Percentiles rank a stretch among this genome's conserved stretches.
Evolutionary conservation across 192 early-diverging fungal genomes (phyloP).

Genomic region (Podila epicladia): DNA sequence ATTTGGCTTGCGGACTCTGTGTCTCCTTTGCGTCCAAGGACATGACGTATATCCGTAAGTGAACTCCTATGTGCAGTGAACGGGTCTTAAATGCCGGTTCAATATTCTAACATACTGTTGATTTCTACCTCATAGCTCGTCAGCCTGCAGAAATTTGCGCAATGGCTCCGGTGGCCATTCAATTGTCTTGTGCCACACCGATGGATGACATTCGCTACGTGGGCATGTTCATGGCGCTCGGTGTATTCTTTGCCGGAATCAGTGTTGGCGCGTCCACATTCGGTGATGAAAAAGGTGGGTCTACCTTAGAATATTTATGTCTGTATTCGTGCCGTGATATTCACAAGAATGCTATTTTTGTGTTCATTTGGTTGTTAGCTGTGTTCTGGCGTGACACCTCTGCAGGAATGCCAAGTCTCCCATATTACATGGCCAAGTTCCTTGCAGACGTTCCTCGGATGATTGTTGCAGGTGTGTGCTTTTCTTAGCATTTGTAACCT

Average conservation of each 20-base stretch:
- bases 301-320: not conserved
- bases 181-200: slow-evolving; percentile 32
- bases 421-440: slow-evolving; percentile 69
- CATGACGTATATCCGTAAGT: slow-evolving; percentile 59
- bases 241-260: slow-evolving; percentile 67
- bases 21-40: slow-evolving; percentile 58
- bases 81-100: not conserved
- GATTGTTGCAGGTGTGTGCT: slow-evolving; percentile 51
- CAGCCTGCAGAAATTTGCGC: slow-evolving; percentile 53
- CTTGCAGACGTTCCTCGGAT: slow-evolving; percentile 69
- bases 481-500: not conserved
- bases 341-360: not conserved
- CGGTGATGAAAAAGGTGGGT: slow-evolving; percentile 62
- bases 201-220: slow-evolving; percentile 33
- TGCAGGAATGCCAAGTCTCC: slow-evolving; percentile 65
- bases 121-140: slow-evolving; percentile 34
- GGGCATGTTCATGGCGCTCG: slow-evolving; percentile 67
- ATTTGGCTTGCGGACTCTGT: slow-evolving; percentile 62
- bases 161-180: slow-evolving; percentile 49
- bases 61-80: not conserved
- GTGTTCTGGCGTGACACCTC: slow-evolving; percentile 72
- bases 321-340: not conserved
- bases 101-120: slow-evolving; percentile 18
- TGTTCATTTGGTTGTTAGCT: slow-evolving; percentile 23
- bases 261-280: slow-evolving; percentile 64